Evolutionary conservation across 495 filamentous ascomycete genomes (phyloP), one percentile per base, ranked within the genome.

Genomic region (Usnea hakonensis): DNA sequence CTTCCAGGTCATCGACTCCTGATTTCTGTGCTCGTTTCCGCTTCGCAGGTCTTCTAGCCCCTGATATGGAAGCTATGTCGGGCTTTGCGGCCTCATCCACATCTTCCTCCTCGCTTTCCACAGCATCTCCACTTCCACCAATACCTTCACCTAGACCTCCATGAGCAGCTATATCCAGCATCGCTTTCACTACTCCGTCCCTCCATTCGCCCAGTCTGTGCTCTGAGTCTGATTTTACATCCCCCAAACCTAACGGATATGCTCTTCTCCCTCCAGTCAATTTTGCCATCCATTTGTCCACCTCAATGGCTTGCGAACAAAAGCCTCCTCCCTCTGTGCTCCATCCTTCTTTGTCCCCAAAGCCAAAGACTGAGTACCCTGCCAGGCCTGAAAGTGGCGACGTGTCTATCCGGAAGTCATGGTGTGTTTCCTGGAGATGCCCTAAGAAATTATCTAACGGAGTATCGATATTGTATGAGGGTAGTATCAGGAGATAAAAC

Each of bases 321-420:
- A 90, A 97, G 0, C 92, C 93, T 65, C 95, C 90, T 60, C 88
- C 86, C 68, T 92, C 90, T 0, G 86, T 90, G 3, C 90, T 89
- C 93, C 93, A 97, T 50, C 87, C 90, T 70, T 92, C 88, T 60
- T 82, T 83, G 70, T 97, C 93, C 23, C 93, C 93, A 67, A 96
- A 87, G 0, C 93, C 93, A 78, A 97, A 97, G 3, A 97, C 93
- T 0, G 88, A 89, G 68, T 95, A 97, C 14, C 93, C 93, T 5
- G 90, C 76, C 43, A 97, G 74, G 13, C 75, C 75, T 0, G 87
- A 86, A 46, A 97, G 72, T 0, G 94, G 87, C 2, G 89, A 87
- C 0, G 91, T 96, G 71, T 96, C 91, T 63, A 97, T 94, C 23
- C 93, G 85, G 75, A 97, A 97, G 72, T 97, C 93, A 74, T 97